Conservation (phyloP, 164 flowering plant genomes). For the Umbilicus rupestris region DNA sequence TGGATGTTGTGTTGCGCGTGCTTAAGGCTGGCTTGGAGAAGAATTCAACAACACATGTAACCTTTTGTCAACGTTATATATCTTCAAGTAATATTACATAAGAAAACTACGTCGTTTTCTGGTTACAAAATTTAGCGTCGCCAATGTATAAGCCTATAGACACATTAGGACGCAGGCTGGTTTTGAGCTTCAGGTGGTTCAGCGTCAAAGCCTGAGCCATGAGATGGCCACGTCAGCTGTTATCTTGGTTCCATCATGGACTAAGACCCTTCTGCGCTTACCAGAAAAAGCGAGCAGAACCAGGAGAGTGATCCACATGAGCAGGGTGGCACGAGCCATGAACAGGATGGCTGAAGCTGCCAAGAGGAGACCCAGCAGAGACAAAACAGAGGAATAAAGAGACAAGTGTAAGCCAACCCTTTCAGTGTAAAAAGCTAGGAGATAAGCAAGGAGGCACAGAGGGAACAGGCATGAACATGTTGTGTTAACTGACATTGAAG, state of each 20-base stretch:
- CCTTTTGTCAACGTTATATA: too few relatives aligned
- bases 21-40: too few relatives aligned
- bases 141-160: too few relatives aligned
- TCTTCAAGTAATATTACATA: too few relatives aligned
- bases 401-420: background rate
- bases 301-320: constrained; percentile 5
- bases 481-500: background rate
- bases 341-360: background rate
- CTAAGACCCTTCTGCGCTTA: constrained; percentile 3
- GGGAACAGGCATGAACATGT: constrained; percentile 1
- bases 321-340: constrained; percentile 4
- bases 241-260: constrained; percentile 1
- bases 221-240: constrained; percentile 5
- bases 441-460: background rate
- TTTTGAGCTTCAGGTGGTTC: background rate
- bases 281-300: constrained; percentile 8
- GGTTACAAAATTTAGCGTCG: too few relatives aligned
- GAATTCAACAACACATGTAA: too few relatives aligned
- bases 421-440: background rate
- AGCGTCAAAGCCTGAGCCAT: constrained; percentile 2
- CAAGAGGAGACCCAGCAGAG: background rate
- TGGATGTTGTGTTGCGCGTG: too few relatives aligned
- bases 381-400: background rate
- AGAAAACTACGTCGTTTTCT: too few relatives aligned
- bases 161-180: too few relatives aligned